A percentile compares a stretch with the other conserved stretches of the same genome.
These are phyloP conservation scores for Heterobasidion irregulare DNA, from an alignment of 1,284 basidiomycete genomes.

Conservation along the genomic window DNA sequence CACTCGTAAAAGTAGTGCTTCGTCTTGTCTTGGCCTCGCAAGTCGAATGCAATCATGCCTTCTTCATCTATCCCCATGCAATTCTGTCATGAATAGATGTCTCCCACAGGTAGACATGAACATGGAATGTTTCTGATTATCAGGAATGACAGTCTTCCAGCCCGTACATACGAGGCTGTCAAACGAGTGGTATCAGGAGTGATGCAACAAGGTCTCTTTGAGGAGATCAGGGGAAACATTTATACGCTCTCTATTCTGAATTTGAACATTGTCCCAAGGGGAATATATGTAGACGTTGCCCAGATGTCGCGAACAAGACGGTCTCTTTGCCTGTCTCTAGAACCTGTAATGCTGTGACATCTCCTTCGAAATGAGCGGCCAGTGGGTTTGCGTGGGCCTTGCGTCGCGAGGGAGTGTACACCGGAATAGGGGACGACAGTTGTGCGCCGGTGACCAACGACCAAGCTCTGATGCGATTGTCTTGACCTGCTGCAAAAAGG, in stretches of 20 bases:
- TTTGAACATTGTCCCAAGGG: not conserved
- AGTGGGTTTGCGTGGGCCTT: constrained; percentile 5
- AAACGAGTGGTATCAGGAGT: too few species aligned
- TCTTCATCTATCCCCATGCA: too few species aligned
- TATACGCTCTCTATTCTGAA: not conserved
- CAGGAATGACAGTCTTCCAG: too few species aligned
- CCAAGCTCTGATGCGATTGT: constrained; percentile 57
- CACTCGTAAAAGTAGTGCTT: too few species aligned
- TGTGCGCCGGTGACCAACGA: constrained; percentile 43
- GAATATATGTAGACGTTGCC: not conserved
- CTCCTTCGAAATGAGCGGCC: constrained; percentile 18
- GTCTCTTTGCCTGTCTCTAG: not conserved
- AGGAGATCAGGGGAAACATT: too few species aligned
- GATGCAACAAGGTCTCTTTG: too few species aligned
- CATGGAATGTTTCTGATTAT: too few species aligned
- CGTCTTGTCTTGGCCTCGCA: too few species aligned
- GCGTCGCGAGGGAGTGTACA: not conserved
- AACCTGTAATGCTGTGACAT: not conserved
- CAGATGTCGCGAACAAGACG: not conserved
- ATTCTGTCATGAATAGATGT: too few species aligned
- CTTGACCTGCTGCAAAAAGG: constrained; percentile 67
- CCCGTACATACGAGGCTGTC: too few species aligned
- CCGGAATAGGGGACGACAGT: not conserved
- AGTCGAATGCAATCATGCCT: too few species aligned
- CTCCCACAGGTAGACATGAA: too few species aligned